phyloP scores from a whole-genome alignment of 2,329 filamentous ascomycete genomes.

The Verticillium tricorpus region DNA sequence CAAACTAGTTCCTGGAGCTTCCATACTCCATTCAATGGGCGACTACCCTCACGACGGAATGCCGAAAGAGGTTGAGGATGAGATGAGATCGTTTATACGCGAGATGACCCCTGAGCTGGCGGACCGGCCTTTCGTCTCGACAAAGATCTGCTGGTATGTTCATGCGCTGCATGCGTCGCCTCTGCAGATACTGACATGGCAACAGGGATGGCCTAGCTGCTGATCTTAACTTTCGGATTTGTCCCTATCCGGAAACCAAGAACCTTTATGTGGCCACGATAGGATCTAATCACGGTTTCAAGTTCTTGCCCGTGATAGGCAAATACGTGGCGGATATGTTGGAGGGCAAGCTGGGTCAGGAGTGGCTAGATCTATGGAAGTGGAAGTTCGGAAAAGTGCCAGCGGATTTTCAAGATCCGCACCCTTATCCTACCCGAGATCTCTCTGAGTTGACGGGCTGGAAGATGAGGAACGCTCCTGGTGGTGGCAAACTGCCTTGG shows the following conservation, averaged over 20 bases:
- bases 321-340: slow-evolving; percentile 43
- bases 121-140: slow-evolving; percentile 41
- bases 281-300: slow-evolving; percentile 48
- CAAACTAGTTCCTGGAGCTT: slow-evolving; percentile 11
- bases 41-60: slow-evolving; percentile 28
- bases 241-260: slow-evolving; percentile 13
- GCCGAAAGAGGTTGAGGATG: slow-evolving; percentile 46
- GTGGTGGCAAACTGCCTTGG: slow-evolving; percentile 14
- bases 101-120: slow-evolving; percentile 45
- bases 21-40: slow-evolving; percentile 14
- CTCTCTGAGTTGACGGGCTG: slow-evolving; percentile 15
- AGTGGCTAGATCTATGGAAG: slow-evolving; percentile 33
- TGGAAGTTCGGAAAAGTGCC: slow-evolving; percentile 16
- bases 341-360: slow-evolving; percentile 34
- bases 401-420: slow-evolving; percentile 13
- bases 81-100: slow-evolving; percentile 43
- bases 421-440: slow-evolving; percentile 14
- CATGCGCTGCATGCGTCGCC: background rate
- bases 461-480: slow-evolving; percentile 13
- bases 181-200: background rate
- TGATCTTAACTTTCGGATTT: slow-evolving; percentile 21
- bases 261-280: slow-evolving; percentile 46
- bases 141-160: slow-evolving; percentile 51
- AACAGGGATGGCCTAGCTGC: slow-evolving; percentile 23
- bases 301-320: slow-evolving; percentile 49